Evolutionary conservation across 129 eudicot species (phyloP), one percentile per base, ranked within the genome.

Genomic region (Centella asiatica): DNA sequence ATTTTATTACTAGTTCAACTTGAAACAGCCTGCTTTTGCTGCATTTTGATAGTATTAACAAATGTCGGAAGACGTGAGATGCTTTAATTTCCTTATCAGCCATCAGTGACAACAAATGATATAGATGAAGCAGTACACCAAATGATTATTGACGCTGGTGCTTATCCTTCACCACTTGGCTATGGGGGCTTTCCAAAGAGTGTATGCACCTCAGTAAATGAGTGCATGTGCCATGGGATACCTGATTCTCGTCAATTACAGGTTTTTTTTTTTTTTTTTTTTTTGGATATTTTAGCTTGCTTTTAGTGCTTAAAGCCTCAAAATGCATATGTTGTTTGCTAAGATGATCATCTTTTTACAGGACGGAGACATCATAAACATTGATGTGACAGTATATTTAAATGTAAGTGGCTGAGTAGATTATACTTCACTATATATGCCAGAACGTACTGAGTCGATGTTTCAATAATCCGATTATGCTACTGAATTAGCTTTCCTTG

Each of bases 221-320:
- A 93, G 78, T 88, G 99, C 69, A 88, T 93, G 96, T 93, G 99
- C 68, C 99, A 93, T 82, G 99, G 99, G 34, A 88, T 93, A 78
- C 96, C 99, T 7, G 99, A 93, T 79, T 87, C 96, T 57, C 99
- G 99, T 65, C 95, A 87, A 60, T 69, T 93, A 66, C 85, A 82
- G 97, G 97, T 85, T 70, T 17, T 39, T n/a, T n/a, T n/a, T n/a
- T n/a, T n/a, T n/a, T n/a, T n/a, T n/a, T n/a, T n/a, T n/a, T n/a
- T n/a, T n/a, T n/a, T n/a, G n/a, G n/a, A n/a, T 34, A 37, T 72
- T 23, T 60, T 59, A 31, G 37, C 25, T 1, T 1, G 51, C 15
- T 10, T 11, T 11, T 53, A 34, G 37, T 8, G 34, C 33, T 60
- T 59, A 31, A 37, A 48, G 61, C 36, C 54, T 47, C 18, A 25